Base-by-base conservation (phyloP, 306 rosid species). In the Prunus padus region DNA sequence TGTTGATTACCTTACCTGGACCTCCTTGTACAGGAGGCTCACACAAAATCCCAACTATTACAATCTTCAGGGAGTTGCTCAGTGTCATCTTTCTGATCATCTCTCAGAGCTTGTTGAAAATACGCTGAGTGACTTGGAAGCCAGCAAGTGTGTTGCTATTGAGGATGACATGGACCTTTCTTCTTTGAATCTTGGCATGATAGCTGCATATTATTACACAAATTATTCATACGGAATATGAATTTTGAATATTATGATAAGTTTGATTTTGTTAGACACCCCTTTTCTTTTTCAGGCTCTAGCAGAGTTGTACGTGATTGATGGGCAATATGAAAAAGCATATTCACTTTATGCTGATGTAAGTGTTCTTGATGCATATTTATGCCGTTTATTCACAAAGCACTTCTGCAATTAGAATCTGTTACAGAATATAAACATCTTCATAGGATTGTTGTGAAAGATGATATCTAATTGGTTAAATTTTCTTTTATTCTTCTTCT, bases 1-100 rank as follows among this genome's bases (percentile, higher is more conserved):
- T 55, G 97, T 94, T 23, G 96, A 94, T 83, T 94, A 94, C 79
- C 92, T 92, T 44, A 94, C 98, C 6, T 94, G 98, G 98, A 94
- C 98, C 47, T 92, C 90, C 56, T 88, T 90, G 91, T 94, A 94
- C 82, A 84, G 97, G 85, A 87, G 97, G 89, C 97, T 94, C 55
- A 76, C 96, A 5, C 97, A 94, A 81, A 94, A 92, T 82, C 98
- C 97, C 66, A 94, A 92, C 86, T 94, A 94, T 56, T 94, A 94
- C 84, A 94, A 94, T 85, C 87, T 94, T 69, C 97, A 92, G 84
- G 98, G 98, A 72, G 96, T 92, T 83, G 90, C 95, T 79, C 96
- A 88, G 75, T 84, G 93, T 47, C 98, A 94, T 87, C 93, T 94
- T 65, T 94, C 97, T 46, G 98, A 94, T 81, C 88, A 90, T 85